These are phyloP conservation scores for Gymnopilus junonius DNA, from an alignment of 768 basidiomycete genomes.

Conservation along the genomic window DNA sequence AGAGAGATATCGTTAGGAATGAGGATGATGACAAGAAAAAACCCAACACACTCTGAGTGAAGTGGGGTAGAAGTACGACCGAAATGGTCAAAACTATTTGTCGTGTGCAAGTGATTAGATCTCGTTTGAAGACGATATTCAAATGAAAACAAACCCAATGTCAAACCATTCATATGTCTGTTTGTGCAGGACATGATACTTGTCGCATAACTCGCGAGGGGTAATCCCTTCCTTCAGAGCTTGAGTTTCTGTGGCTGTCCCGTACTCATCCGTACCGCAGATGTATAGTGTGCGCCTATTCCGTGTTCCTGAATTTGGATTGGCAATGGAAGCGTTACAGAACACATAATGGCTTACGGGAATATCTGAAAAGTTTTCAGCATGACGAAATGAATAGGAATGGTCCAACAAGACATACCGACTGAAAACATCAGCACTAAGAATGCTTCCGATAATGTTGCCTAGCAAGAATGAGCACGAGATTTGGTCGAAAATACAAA, in stretches of 20 bases:
- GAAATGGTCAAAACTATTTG: conserved; percentile 87
- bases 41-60: conserved; percentile 77
- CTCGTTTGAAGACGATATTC: neutral
- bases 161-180: conserved; percentile 99
- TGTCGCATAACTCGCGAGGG: conserved; percentile 83
- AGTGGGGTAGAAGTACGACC: conserved; percentile 90
- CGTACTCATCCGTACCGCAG: conserved; percentile 99
- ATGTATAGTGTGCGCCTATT: conserved; percentile 93
- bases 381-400: conserved; percentile 1
- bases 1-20: neutral
- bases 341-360: conserved; percentile 46
- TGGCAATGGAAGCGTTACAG: neutral
- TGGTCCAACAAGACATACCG: conserved; percentile 54
- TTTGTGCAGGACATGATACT: conserved; percentile 86
- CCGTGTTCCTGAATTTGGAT: conserved; percentile 54
- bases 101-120: conserved; percentile 2
- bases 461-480: conserved; percentile 41
- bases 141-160: conserved; percentile 63
- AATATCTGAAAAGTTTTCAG: conserved; percentile 49
- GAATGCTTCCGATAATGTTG: conserved; percentile 93
- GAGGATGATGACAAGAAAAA: neutral
- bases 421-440: conserved; percentile 97
- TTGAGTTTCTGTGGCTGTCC: conserved; percentile 99
- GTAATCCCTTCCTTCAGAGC: conserved; percentile 87
- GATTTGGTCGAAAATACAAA: neutral